phyloP scores from a whole-genome alignment of 2,329 filamentous ascomycete species.

The Colletotrichum aenigma region DNA sequence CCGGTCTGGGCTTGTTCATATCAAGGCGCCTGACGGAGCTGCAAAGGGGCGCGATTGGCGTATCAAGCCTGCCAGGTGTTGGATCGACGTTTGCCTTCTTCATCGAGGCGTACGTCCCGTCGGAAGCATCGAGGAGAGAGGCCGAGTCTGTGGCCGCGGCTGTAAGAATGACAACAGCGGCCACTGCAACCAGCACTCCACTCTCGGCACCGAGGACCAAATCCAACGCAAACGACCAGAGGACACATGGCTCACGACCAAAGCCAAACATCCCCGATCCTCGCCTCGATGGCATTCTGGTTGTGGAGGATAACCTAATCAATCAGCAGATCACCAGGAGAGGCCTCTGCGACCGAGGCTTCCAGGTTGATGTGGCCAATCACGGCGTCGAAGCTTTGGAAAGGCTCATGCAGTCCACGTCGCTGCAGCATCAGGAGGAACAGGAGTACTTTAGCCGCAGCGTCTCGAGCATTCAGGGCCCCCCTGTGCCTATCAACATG shows the following conservation, averaged over 20 bases:
- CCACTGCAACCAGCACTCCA: neutral
- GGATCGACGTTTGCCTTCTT: slow-evolving; percentile 80
- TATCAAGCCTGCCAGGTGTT: slow-evolving; percentile 69
- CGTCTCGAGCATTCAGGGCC: neutral
- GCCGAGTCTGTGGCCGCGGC: slow-evolving; percentile 41
- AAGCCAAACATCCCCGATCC: slow-evolving; percentile 17
- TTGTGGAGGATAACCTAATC: slow-evolving; percentile 66
- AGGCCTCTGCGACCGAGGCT: slow-evolving; percentile 54
- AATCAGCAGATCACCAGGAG: slow-evolving; percentile 62
- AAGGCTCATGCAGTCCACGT: slow-evolving; percentile 39
- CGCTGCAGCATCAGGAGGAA: slow-evolving; percentile 13
- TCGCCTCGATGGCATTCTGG: slow-evolving; percentile 48
- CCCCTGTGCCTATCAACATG: slow-evolving; percentile 53
- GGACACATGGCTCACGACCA: slow-evolving; percentile 5
- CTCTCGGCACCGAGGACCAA: neutral
- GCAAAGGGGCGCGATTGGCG: slow-evolving; percentile 80
- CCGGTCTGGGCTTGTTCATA: slow-evolving; percentile 80
- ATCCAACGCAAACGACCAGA: neutral
- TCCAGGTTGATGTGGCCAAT: slow-evolving; percentile 57
- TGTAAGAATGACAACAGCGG: neutral
- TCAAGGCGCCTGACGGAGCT: slow-evolving; percentile 79
- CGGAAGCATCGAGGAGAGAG: slow-evolving; percentile 41
- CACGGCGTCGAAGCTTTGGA: slow-evolving; percentile 62
- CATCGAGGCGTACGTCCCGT: slow-evolving; percentile 60
- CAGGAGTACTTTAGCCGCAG: neutral